Evolutionary conservation across 305 asterid species (phyloP).

Genomic region (Plantago lanceolata): DNA sequence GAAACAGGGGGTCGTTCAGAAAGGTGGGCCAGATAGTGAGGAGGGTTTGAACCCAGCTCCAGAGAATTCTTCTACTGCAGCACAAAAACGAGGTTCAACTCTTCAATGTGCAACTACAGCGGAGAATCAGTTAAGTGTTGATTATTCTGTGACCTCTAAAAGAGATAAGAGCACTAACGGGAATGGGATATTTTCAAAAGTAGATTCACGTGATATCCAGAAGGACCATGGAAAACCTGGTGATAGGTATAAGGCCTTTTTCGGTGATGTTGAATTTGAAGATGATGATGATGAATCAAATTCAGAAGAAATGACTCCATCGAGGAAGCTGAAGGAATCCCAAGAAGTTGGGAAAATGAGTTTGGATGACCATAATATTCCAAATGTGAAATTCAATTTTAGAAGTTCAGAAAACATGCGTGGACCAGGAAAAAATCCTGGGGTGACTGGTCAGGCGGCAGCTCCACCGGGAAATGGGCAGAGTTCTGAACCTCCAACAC

Average conservation of each 20-base stretch:
- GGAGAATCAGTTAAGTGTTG: slow-evolving; percentile 35
- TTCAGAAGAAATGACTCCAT: slow-evolving; percentile 41
- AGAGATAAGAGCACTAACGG: slow-evolving; percentile 44
- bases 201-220: slow-evolving; percentile 37
- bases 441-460: slow-evolving; percentile 34
- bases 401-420: slow-evolving; percentile 37
- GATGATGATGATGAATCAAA: slow-evolving; percentile 47
- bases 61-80: slow-evolving; percentile 40
- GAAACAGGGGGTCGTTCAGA: slow-evolving; percentile 39
- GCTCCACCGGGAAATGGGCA: slow-evolving; percentile 40
- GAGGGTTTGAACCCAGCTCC: slow-evolving; percentile 40
- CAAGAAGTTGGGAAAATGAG: slow-evolving; percentile 33
- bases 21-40: slow-evolving; percentile 37
- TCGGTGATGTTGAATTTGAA: slow-evolving; percentile 51
- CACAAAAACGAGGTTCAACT: slow-evolving; percentile 33
- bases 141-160: slow-evolving; percentile 44
- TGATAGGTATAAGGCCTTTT: slow-evolving; percentile 45
- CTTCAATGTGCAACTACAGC: not conserved
- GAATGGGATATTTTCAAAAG: slow-evolving; percentile 33
- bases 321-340: slow-evolving; percentile 33
- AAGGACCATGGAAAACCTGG: slow-evolving; percentile 46
- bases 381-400: slow-evolving; percentile 43
- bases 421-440: slow-evolving; percentile 35
- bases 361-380: slow-evolving; percentile 31
- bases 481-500: slow-evolving; percentile 47